Evolutionary conservation across 345 rosid genomes (phyloP).

Genomic region (Gossypium anomalum): DNA sequence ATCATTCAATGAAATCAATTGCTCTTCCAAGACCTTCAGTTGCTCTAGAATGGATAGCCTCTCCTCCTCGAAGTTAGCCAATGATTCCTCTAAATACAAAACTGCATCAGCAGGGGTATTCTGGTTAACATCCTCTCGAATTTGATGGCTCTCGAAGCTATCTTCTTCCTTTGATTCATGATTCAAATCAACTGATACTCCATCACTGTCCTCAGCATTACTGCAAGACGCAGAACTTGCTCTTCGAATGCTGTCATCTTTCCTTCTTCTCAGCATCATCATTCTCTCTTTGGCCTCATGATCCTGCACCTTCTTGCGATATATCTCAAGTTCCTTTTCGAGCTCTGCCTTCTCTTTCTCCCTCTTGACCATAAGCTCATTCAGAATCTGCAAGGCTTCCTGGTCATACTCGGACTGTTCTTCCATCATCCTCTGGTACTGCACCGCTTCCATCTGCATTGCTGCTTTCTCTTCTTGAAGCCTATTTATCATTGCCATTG

Average conservation of each 20-base stretch:
- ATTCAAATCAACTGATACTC: conserved; percentile 46
- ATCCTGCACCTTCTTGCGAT: conserved; percentile 57
- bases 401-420: conserved; percentile 95
- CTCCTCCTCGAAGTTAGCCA: conserved; percentile 74
- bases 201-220: conserved; percentile 65
- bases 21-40: conserved; percentile 85
- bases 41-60: conserved; percentile 81
- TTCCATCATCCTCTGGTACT: conserved; percentile 99
- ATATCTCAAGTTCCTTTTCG: conserved; percentile 66
- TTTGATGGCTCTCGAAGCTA: conserved; percentile 23
- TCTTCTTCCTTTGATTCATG: conserved; percentile 45
- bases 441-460: conserved; percentile 99
- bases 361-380: conserved; percentile 73
- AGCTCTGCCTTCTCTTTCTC: conserved; percentile 81
- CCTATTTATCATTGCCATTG: conserved; percentile 99
- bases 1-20: conserved; percentile 47
- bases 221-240: conserved; percentile 54
- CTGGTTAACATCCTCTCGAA: conserved; percentile 26
- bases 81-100: conserved; percentile 66
- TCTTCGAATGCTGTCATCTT: conserved; percentile 32
- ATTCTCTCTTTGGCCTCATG: conserved; percentile 64
- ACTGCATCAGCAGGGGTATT: conserved; percentile 75
- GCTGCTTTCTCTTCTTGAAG: conserved; percentile 98
- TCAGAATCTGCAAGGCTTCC: conserved; percentile 87
- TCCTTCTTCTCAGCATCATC: conserved; percentile 45